Evolutionary conservation across 306 rosid species (phyloP).

Genomic region (Mimosa pudica): DNA sequence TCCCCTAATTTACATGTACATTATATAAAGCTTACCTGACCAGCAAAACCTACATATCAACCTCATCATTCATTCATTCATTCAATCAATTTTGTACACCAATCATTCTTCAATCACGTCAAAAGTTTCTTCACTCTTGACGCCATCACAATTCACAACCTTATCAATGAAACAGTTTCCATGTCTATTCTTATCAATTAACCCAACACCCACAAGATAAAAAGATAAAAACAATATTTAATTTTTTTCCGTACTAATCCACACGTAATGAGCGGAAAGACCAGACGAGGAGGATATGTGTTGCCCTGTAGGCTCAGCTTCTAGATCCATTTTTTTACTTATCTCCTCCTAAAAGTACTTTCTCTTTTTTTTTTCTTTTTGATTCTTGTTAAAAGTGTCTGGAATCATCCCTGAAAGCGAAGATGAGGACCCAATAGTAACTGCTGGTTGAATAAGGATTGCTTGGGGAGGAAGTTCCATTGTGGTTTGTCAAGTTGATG

Average conservation of each 20-base stretch:
- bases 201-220: neutral
- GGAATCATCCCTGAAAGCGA: slow-evolving; percentile 45
- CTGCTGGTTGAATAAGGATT: slow-evolving; percentile 48
- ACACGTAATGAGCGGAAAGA: slow-evolving; percentile 31
- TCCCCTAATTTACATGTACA: slow-evolving; percentile 46
- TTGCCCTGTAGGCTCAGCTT: slow-evolving; percentile 26
- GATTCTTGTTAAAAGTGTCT: neutral
- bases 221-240: neutral
- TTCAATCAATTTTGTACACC: slow-evolving; percentile 31
- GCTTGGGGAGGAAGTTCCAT: slow-evolving; percentile 48
- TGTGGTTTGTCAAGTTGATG: slow-evolving; percentile 43
- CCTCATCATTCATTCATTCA: slow-evolving; percentile 3
- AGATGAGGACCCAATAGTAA: slow-evolving; percentile 54
- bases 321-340: slow-evolving; percentile 19
- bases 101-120: slow-evolving; percentile 30
- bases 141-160: slow-evolving; percentile 34
- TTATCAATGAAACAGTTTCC: slow-evolving; percentile 26
- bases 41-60: slow-evolving; percentile 32
- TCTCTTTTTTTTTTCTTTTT: neutral
- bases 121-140: slow-evolving; percentile 23
- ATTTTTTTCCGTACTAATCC: slow-evolving; percentile 17
- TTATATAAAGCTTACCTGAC: slow-evolving; percentile 35
- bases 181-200: slow-evolving; percentile 16
- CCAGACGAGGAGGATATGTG: neutral
- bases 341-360: neutral